Percentiles rank a stretch among this genome's conserved stretches.
phyloP scores from a whole-genome alignment of 1,139 yeast genomes.

The Saccharomyces hybrid region DNA sequence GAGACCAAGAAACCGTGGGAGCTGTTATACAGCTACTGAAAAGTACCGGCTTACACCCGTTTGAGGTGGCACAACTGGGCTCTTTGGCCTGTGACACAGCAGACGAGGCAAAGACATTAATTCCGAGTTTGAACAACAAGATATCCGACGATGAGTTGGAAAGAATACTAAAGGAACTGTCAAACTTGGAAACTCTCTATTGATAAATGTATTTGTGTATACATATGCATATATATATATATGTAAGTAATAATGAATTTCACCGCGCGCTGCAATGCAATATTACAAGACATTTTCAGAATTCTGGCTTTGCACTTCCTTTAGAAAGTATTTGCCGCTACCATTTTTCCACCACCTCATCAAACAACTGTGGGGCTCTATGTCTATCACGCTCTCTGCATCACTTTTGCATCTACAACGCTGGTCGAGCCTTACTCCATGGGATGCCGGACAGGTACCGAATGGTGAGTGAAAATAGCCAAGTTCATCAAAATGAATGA shows the following conservation, averaged over 20 bases:
- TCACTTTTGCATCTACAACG: constrained; percentile 60
- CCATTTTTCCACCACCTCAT: constrained; percentile 80
- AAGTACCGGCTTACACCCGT: constrained; percentile 80
- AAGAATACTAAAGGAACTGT: constrained; percentile 75
- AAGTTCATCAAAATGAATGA: constrained; percentile 82
- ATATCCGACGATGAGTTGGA: constrained; percentile 84
- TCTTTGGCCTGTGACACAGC: constrained; percentile 93
- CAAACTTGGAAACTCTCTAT: constrained; percentile 50
- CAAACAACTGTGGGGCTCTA: constrained; percentile 57
- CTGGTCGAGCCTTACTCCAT: constrained; percentile 41
- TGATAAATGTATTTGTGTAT: constrained; percentile 11
- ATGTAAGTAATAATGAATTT: background rate
- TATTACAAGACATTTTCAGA: background rate
- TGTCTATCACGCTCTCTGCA: constrained; percentile 42
- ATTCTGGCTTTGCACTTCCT: background rate
- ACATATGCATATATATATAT: background rate
- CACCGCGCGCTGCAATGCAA: background rate
- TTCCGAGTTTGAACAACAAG: constrained; percentile 76
- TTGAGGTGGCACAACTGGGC: constrained; percentile 91
- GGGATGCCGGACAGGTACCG: constrained; percentile 62
- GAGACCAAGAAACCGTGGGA: constrained; percentile 84
- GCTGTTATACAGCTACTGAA: constrained; percentile 85
- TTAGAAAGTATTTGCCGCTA: constrained; percentile 27
- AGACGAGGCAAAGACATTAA: constrained; percentile 91
- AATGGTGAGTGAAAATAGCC: constrained; percentile 82